phyloP scores from a whole-genome alignment of 2,329 filamentous ascomycete species.

The Epichloe elymi region DNA sequence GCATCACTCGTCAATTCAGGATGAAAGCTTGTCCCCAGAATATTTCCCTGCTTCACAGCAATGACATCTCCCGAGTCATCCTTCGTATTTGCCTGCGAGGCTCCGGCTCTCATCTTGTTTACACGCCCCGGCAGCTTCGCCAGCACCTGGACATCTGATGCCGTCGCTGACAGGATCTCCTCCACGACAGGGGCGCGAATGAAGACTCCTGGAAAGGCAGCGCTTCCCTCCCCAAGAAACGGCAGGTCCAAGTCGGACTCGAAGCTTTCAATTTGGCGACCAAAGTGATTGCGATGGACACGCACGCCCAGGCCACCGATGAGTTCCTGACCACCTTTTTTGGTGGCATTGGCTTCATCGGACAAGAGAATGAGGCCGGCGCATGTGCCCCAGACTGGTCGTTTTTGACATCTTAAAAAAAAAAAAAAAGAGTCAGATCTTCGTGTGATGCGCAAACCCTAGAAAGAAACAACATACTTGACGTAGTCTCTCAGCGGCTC shows the following conservation, averaged over 20 bases:
- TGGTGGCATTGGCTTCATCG: conserved; percentile 76
- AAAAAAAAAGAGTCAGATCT: not conserved
- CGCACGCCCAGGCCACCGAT: conserved; percentile 84
- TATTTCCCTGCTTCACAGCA: conserved; percentile 79
- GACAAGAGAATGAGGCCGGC: conserved; percentile 86
- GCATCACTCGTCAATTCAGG: conserved; percentile 82
- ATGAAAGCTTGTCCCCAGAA: conserved; percentile 91
- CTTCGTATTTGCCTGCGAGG: conserved; percentile 24
- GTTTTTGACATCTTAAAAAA: conserved; percentile 38
- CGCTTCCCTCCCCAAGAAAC: conserved; percentile 40
- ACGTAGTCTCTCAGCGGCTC: conserved; percentile 82
- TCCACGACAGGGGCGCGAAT: conserved; percentile 92
- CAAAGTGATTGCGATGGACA: conserved; percentile 91
- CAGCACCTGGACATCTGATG: conserved; percentile 33
- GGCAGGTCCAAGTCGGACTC: conserved; percentile 60
- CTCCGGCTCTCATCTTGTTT: conserved; percentile 23
- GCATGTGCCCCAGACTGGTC: conserved; percentile 91
- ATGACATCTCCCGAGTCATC: conserved; percentile 61
- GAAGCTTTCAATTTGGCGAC: conserved; percentile 85
- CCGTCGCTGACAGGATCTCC: conserved; percentile 44
- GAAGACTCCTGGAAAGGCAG: conserved; percentile 66
- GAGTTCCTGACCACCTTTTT: conserved; percentile 82
- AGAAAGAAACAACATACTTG: conserved; percentile 44
- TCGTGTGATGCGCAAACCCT: too few relatives aligned
- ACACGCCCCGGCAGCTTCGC: conserved; percentile 33